These are phyloP conservation scores for Panus rudis DNA, from an alignment of 768 basidiomycete genomes.

Conservation along the genomic window DNA sequence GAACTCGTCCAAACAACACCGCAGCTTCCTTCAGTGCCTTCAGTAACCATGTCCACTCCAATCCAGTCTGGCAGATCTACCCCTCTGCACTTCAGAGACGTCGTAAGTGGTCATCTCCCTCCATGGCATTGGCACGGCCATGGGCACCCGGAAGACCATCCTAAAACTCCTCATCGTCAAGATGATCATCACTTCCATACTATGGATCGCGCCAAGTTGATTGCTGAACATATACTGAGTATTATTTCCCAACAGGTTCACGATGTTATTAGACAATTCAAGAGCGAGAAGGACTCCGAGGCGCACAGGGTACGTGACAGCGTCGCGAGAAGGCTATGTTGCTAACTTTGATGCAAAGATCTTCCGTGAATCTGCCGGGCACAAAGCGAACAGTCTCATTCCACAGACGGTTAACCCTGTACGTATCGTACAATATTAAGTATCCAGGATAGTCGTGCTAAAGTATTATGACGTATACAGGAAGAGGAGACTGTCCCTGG, in stretches of 20 bases:
- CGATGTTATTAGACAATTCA: slow-evolving; percentile 60
- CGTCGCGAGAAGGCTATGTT: slow-evolving; percentile 1
- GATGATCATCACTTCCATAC: not conserved
- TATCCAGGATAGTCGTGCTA: not conserved
- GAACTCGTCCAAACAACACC: too few relatives aligned
- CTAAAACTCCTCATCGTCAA: not conserved
- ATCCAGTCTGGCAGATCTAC: slow-evolving; percentile 16
- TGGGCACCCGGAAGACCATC: not conserved
- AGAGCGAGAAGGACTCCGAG: slow-evolving; percentile 79
- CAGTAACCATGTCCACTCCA: slow-evolving; percentile 17
- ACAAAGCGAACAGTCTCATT: slow-evolving; percentile 54
- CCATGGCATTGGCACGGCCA: not conserved
- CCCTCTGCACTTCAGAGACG: slow-evolving; percentile 15
- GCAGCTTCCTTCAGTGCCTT: not conserved
- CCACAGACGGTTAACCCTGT: slow-evolving; percentile 73
- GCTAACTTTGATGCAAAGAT: slow-evolving; percentile 39
- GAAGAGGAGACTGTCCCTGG: slow-evolving; percentile 90
- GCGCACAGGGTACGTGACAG: slow-evolving; percentile 61
- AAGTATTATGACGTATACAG: slow-evolving; percentile 31
- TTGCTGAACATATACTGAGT: slow-evolving; percentile 5
- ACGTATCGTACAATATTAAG: slow-evolving; percentile 13
- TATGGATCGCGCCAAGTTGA: not conserved
- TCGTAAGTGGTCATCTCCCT: slow-evolving; percentile 6
- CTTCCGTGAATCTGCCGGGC: slow-evolving; percentile 65
- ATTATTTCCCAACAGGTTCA: slow-evolving; percentile 43